Conservation (phyloP, 2,329 filamentous ascomycete species). For the Bipolaris sorokiniana region DNA sequence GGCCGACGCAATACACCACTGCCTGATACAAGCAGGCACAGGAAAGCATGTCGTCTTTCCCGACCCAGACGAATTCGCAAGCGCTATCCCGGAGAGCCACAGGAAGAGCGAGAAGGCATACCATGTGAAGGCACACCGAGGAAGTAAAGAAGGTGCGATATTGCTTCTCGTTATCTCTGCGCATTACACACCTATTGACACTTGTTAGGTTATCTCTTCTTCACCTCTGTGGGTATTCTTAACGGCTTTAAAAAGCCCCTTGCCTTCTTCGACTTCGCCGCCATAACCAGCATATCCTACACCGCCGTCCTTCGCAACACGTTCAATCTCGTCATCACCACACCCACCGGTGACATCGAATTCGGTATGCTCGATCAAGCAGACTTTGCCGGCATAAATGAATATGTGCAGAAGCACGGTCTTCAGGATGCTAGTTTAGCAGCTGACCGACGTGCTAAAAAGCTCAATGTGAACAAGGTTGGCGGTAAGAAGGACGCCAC, state of each 20-base stretch:
- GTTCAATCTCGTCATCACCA: conserved; percentile 67
- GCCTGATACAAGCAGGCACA: conserved; percentile 51
- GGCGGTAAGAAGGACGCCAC: conserved; percentile 31
- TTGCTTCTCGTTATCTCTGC: neutral
- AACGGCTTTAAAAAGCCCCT: conserved; percentile 72
- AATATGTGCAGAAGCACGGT: conserved; percentile 65
- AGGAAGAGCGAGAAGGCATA: conserved; percentile 68
- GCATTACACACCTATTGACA: conserved; percentile 17
- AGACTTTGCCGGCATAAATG: conserved; percentile 66
- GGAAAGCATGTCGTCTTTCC: conserved; percentile 60
- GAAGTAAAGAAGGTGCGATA: conserved; percentile 66
- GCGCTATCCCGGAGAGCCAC: conserved; percentile 65
- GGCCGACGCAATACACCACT: conserved; percentile 52
- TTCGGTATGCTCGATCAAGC: conserved; percentile 71
- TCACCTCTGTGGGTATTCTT: conserved; percentile 65
- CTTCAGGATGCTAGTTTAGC: conserved; percentile 69
- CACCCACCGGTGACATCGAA: conserved; percentile 63
- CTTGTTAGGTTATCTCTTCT: conserved; percentile 65
- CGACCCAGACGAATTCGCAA: conserved; percentile 63
- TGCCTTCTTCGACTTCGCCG: conserved; percentile 65
- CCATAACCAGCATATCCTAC: conserved; percentile 66
- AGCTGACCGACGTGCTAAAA: conserved; percentile 64
- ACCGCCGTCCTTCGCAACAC: conserved; percentile 69
- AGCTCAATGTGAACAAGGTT: conserved; percentile 58
- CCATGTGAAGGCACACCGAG: conserved; percentile 68